phyloP scores from a whole-genome alignment of 2,329 filamentous ascomycete genomes.

The Aspergillus tanneri region DNA sequence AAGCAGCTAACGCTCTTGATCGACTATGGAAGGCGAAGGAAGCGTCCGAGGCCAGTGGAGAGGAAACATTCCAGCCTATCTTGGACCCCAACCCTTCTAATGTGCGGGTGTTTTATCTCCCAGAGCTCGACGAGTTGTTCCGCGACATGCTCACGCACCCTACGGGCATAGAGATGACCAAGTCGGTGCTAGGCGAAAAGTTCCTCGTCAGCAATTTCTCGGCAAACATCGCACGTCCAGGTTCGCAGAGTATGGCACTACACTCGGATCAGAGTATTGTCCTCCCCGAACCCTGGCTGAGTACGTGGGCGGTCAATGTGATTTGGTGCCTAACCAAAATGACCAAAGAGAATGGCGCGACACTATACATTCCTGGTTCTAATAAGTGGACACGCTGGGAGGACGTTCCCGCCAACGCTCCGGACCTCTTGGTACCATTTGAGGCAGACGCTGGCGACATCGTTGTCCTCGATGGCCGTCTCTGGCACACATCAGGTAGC shows the following conservation, averaged over 20 bases:
- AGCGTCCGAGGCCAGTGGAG: not conserved
- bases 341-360: constrained; percentile 3
- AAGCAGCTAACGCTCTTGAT: not conserved
- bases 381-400: not conserved
- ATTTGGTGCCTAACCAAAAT: constrained; percentile 3
- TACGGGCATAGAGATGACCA: constrained; percentile 4
- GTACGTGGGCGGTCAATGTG: constrained; percentile 1
- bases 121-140: constrained; percentile 5
- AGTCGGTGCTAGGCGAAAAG: constrained; percentile 2
- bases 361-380: constrained; percentile 2
- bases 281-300: constrained; percentile 4
- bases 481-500: constrained; percentile 3
- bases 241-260: constrained; percentile 3
- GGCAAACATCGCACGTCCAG: constrained; percentile 4
- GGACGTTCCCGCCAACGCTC: not conserved
- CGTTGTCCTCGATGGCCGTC: constrained; percentile 3
- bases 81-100: constrained; percentile 6
- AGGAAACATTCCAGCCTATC: not conserved
- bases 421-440: constrained; percentile 1
- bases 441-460: constrained; percentile 5
- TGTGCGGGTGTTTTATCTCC: constrained; percentile 5
- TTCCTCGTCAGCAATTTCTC: constrained; percentile 8
- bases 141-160: constrained; percentile 7
- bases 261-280: constrained; percentile 3
- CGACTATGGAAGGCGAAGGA: constrained; percentile 4